phyloP scores from a whole-genome alignment of 805 yeast species.

The Yarrowia yakushimensis region DNA sequence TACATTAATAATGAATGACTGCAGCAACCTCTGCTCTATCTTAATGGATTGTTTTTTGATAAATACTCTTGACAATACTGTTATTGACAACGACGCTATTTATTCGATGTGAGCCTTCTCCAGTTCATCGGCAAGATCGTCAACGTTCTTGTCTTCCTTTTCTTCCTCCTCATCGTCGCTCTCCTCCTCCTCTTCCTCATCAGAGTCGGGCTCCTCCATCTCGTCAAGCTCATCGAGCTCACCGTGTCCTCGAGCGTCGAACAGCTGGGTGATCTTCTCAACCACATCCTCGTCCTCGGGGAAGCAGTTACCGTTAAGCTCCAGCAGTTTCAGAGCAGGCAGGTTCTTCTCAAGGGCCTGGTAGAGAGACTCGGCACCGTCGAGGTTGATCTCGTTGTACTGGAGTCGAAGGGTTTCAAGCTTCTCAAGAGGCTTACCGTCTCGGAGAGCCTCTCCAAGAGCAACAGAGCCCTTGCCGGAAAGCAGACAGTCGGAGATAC shows the following conservation, averaged over 20 bases:
- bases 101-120: slow-evolving; percentile 40
- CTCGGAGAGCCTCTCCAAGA: slow-evolving; percentile 40
- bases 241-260: slow-evolving; percentile 71
- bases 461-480: slow-evolving; percentile 74
- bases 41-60: slow-evolving; percentile 26
- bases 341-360: slow-evolving; percentile 53
- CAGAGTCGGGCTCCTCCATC: slow-evolving; percentile 76
- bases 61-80: background rate
- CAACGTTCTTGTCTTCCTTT: slow-evolving; percentile 48
- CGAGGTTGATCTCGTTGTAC: slow-evolving; percentile 77
- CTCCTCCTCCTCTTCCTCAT: slow-evolving; percentile 63
- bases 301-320: slow-evolving; percentile 89
- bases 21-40: background rate
- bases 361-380: slow-evolving; percentile 57
- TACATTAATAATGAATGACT: background rate
- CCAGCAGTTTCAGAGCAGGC: slow-evolving; percentile 61
- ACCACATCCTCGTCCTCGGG: slow-evolving; percentile 79
- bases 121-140: slow-evolving; percentile 56
- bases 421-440: slow-evolving; percentile 36
- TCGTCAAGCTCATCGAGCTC: slow-evolving; percentile 93
- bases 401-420: slow-evolving; percentile 69
- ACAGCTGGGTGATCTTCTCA: slow-evolving; percentile 56
- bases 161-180: slow-evolving; percentile 57
- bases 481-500: slow-evolving; percentile 83
- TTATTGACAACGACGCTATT: slow-evolving; percentile 1